Conservation (phyloP, 805 yeast species). For the Kodamaea restingae region DNA sequence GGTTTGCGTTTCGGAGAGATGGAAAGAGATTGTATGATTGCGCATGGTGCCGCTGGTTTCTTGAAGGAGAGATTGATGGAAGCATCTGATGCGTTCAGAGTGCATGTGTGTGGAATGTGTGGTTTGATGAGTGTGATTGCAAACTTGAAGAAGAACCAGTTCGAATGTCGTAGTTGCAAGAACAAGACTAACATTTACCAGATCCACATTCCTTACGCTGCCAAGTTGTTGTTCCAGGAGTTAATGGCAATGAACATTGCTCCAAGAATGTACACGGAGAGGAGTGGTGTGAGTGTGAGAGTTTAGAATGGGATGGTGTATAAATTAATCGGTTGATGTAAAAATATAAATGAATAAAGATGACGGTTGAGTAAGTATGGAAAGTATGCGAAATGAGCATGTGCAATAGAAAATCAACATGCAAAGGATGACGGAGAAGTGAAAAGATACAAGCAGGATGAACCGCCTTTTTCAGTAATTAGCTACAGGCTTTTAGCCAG, state of each 20-base stretch:
- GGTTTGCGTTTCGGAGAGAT: conserved; percentile 98
- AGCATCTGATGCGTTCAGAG: conserved; percentile 98
- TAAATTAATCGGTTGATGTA: conserved; percentile 1
- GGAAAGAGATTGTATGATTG: conserved; percentile 99
- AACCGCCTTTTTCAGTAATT: too few species aligned
- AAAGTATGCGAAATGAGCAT: too few species aligned
- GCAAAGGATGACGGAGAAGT: too few species aligned
- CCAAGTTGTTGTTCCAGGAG: conserved; percentile 96
- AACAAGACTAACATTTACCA: conserved; percentile 98
- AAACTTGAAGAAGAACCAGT: conserved; percentile 93
- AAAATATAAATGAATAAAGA: conserved; percentile 6
- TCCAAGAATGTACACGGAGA: conserved; percentile 94
- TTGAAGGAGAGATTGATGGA: conserved; percentile 97
- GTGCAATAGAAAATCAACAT: too few species aligned
- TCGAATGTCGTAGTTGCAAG: conserved; percentile 97
- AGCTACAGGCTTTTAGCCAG: too few species aligned
- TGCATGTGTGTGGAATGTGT: conserved; percentile 96
- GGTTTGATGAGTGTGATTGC: conserved; percentile 98
- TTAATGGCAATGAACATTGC: conserved; percentile 99
- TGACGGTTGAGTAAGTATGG: neutral
- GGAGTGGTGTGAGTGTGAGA: conserved; percentile 23
- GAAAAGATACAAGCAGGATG: too few species aligned
- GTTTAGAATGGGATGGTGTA: conserved; percentile 1
- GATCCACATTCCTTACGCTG: conserved; percentile 97
- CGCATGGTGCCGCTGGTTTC: conserved; percentile 99